Percentiles rank a stretch among this genome's conserved stretches.
phyloP scores from a whole-genome alignment of 495 filamentous ascomycete species.

The Neurospora sp. region DNA sequence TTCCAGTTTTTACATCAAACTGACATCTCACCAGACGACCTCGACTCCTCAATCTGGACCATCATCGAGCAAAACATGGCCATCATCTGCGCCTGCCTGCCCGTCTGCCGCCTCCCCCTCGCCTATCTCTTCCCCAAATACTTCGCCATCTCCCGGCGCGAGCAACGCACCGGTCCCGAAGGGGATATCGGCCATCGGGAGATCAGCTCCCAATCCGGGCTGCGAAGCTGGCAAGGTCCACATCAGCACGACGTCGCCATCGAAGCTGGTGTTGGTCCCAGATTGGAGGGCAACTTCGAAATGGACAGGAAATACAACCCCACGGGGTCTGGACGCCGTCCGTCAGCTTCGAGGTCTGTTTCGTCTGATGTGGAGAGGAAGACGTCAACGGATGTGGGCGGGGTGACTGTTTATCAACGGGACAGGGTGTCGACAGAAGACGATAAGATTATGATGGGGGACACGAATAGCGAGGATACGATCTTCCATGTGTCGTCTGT shows the following conservation, averaged over 20 bases:
- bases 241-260: background rate
- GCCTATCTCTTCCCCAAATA: conserved; percentile 12
- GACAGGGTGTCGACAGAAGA: background rate
- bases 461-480: conserved; percentile 38
- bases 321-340: background rate
- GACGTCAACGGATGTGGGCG: background rate
- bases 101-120: conserved; percentile 25
- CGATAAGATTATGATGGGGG: background rate
- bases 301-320: background rate
- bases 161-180: background rate
- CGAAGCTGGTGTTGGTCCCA: background rate
- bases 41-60: conserved; percentile 36
- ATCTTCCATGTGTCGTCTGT: conserved; percentile 18
- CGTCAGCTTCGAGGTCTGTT: background rate
- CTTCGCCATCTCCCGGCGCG: conserved; percentile 9
- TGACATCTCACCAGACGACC: conserved; percentile 9
- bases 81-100: conserved; percentile 39
- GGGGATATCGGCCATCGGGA: background rate
- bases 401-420: background rate
- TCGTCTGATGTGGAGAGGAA: background rate
- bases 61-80: conserved; percentile 35
- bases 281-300: conserved; percentile 35
- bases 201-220: background rate
- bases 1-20: background rate
- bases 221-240: background rate